Base-by-base conservation (phyloP, 192 early-diverging fungal species). In the Coemansia sp. region DNA sequence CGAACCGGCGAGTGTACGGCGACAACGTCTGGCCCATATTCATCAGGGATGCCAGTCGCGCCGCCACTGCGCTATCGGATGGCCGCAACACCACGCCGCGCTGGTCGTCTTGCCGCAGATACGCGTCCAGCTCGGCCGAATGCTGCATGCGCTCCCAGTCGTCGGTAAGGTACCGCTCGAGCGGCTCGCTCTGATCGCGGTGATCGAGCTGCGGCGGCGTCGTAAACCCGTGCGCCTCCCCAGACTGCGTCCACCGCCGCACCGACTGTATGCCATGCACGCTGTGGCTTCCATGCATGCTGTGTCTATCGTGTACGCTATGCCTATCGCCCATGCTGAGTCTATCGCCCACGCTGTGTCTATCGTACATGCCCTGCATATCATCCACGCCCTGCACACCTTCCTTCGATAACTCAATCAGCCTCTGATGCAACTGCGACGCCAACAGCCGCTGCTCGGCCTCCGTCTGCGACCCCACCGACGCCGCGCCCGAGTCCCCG, bases 11-110 rank as follows among this genome's bases (percentile, higher is more conserved):
- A 1, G 93, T 92, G 53, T 88, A 88, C 2, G 94, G 92, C 12
- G 90, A 91, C 14, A 98, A 87, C 22, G 95, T 95, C 66, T 92
- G 92, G 63, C 95, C 90, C 70, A 89, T 84, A 48, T 78, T 83
- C 81, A 93, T 88, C 59, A 98, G 77, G 54, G 88, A 89, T 0
- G 93, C 93, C 35, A 98, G 80, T 65, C 94, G 90, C 3, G 93
- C 94, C 6, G 94, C 89, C n/a, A 91, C 83, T 2, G 87, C 82
- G 68, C 93, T 88, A 73, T 93, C 85, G 12, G 86, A 76, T n/a
- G 90, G 91, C 32, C 86, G 73, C n/a, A 92, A 61, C 7, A 88
- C 73, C 22, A 89, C 81, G n/a, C 78, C 78, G 19, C 53, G 54
- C 48, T 53, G 81, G 2, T 65, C 64, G 24, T 53, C 61, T 24